A percentile compares a stretch with the other conserved stretches of the same genome.
These are phyloP conservation scores for Aspergillus hiratsukae DNA, from an alignment of 2,329 filamentous ascomycete species.

Conservation along the genomic window DNA sequence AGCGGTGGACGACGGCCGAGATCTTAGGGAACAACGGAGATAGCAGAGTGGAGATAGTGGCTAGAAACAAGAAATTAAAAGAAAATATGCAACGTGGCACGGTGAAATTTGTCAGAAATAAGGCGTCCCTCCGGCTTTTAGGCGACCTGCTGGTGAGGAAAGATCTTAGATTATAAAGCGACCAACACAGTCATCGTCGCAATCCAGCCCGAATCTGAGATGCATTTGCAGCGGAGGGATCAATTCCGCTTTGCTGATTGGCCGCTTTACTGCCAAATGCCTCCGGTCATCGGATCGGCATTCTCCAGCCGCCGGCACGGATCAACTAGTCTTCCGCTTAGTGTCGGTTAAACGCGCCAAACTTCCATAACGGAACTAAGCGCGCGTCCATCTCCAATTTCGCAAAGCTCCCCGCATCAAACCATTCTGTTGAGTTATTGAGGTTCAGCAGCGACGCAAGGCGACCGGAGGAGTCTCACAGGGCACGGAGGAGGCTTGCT, in stretches of 20 bases:
- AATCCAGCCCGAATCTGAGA: constrained; percentile 8
- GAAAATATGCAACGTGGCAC: neutral
- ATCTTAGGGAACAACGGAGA: neutral
- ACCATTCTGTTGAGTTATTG: neutral
- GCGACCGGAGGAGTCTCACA: neutral
- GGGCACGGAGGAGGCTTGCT: neutral
- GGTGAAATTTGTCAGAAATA: neutral
- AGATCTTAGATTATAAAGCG: neutral
- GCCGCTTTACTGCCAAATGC: neutral
- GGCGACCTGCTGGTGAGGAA: neutral
- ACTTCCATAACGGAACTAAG: constrained; percentile 4
- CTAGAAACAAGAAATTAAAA: neutral
- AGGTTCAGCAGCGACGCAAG: neutral
- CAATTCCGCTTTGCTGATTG: constrained; percentile 1
- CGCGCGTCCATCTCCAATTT: neutral
- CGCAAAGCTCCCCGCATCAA: neutral
- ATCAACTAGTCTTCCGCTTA: constrained; percentile 10
- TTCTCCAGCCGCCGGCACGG: constrained; percentile 16
- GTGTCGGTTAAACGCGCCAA: constrained; percentile 15
- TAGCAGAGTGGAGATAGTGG: neutral
- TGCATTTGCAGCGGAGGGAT: constrained; percentile 3
- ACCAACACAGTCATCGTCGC: neutral
- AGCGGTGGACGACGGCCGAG: constrained; percentile 9
- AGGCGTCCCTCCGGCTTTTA: neutral
- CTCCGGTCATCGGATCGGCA: constrained; percentile 16